phyloP scores from a whole-genome alignment of 1,284 basidiomycete genomes.

The Neolentinus lepideus region DNA sequence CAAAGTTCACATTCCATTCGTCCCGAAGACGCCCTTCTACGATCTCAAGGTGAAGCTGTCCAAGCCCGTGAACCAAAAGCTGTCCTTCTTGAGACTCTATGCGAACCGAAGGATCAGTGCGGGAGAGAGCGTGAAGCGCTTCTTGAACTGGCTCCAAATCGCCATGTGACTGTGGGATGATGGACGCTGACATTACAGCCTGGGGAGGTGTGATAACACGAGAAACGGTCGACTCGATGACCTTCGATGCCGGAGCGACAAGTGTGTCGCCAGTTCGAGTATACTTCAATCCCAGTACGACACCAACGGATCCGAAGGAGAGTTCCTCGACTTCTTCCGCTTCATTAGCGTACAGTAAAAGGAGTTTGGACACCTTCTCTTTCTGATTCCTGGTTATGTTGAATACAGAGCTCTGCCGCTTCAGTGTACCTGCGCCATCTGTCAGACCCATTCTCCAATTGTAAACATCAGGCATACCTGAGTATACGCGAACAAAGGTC shows the following conservation, averaged over 20 bases:
- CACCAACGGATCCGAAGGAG: conserved; percentile 79
- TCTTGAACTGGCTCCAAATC: conserved; percentile 73
- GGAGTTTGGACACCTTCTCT: conserved; percentile 72
- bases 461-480: conserved; percentile 40
- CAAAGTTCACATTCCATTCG: conserved; percentile 76
- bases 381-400: conserved; percentile 65
- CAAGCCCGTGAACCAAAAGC: conserved; percentile 77
- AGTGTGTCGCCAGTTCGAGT: conserved; percentile 89
- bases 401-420: conserved; percentile 52
- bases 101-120: conserved; percentile 82
- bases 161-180: conserved; percentile 77
- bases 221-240: conserved; percentile 22
- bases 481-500: conserved; percentile 87
- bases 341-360: conserved; percentile 76
- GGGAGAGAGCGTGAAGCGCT: conserved; percentile 67
- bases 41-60: conserved; percentile 84
- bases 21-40: conserved; percentile 72
- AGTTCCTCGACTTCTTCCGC: conserved; percentile 78
- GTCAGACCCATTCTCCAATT: conserved; percentile 5
- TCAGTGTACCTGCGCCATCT: conserved; percentile 49
- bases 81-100: conserved; percentile 77
- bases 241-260: conserved; percentile 35
- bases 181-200: conserved; percentile 71
- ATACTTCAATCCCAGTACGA: conserved; percentile 75
- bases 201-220: conserved; percentile 68